phyloP scores from a whole-genome alignment of 2,329 filamentous ascomycete genomes.

The Venturia pyrina region DNA sequence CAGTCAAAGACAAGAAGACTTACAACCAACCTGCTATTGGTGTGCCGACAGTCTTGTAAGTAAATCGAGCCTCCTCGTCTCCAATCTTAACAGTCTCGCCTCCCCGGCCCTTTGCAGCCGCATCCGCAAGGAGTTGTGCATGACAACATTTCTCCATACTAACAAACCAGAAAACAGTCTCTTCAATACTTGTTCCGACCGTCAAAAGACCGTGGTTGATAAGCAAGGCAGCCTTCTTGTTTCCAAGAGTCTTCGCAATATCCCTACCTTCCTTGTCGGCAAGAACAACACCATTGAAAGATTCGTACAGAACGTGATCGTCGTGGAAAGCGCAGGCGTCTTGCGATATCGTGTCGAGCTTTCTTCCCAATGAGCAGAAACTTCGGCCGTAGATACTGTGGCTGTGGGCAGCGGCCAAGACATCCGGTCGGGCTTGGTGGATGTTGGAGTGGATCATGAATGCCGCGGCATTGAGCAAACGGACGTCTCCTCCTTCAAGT shows the following conservation, averaged over 20 bases:
- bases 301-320: constrained; percentile 27
- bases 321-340: constrained; percentile 33
- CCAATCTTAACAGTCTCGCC: constrained; percentile 56
- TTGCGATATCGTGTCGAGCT: constrained; percentile 36
- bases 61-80: constrained; percentile 58
- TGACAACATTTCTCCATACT: constrained; percentile 18
- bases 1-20: too few relatives aligned
- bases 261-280: constrained; percentile 34
- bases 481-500: constrained; percentile 30
- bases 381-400: constrained; percentile 36
- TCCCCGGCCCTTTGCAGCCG: constrained; percentile 51
- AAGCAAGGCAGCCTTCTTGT: constrained; percentile 32
- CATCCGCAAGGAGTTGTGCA: constrained; percentile 38
- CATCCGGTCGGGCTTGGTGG: constrained; percentile 33
- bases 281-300: constrained; percentile 38
- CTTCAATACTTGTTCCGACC: constrained; percentile 31
- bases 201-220: constrained; percentile 38
- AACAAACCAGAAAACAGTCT: constrained; percentile 33
- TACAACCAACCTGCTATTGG: constrained; percentile 54
- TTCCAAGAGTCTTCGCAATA: constrained; percentile 31
- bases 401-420: constrained; percentile 35
- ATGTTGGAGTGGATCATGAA: constrained; percentile 38
- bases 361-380: constrained; percentile 32
- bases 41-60: constrained; percentile 54
- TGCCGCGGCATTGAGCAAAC: constrained; percentile 34